Conservation (phyloP, 2,329 filamentous ascomycete genomes). For the Huntiella decipiens region DNA sequence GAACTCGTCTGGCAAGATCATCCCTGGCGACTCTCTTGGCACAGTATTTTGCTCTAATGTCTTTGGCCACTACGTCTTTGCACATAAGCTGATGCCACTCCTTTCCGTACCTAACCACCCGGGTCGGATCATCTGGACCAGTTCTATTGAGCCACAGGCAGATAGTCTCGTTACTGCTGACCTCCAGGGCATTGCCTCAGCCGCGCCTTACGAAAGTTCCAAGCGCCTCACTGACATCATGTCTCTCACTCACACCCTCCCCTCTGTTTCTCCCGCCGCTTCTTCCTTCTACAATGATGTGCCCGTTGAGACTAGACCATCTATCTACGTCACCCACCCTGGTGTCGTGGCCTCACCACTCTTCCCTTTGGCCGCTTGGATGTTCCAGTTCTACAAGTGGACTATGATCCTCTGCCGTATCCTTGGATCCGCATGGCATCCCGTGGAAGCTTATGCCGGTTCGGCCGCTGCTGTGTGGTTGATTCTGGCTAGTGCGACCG, state of each 20-base stretch:
- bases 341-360: slow-evolving; percentile 72
- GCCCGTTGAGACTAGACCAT: slow-evolving; percentile 25
- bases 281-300: slow-evolving; percentile 9
- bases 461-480: slow-evolving; percentile 64
- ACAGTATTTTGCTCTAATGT: slow-evolving; percentile 80
- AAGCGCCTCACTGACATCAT: slow-evolving; percentile 79
- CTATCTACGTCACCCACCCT: slow-evolving; percentile 65
- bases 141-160: slow-evolving; percentile 51
- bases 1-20: not conserved
- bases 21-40: slow-evolving; percentile 32
- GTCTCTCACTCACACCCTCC: slow-evolving; percentile 51
- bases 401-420: slow-evolving; percentile 54
- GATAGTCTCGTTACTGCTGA: slow-evolving; percentile 44
- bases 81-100: slow-evolving; percentile 60
- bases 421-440: slow-evolving; percentile 79
- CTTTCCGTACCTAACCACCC: slow-evolving; percentile 32
- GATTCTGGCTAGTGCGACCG: slow-evolving; percentile 45
- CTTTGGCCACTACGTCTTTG: slow-evolving; percentile 86
- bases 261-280: slow-evolving; percentile 31
- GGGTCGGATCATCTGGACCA: slow-evolving; percentile 70
- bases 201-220: slow-evolving; percentile 59
- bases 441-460: slow-evolving; percentile 54
- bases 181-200: slow-evolving; percentile 49
- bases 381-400: slow-evolving; percentile 49
- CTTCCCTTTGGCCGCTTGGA: slow-evolving; percentile 50